Percentiles rank a stretch among this genome's conserved stretches.
phyloP scores from a whole-genome alignment of 2,329 filamentous ascomycete species.

The Massarina eburnea region DNA sequence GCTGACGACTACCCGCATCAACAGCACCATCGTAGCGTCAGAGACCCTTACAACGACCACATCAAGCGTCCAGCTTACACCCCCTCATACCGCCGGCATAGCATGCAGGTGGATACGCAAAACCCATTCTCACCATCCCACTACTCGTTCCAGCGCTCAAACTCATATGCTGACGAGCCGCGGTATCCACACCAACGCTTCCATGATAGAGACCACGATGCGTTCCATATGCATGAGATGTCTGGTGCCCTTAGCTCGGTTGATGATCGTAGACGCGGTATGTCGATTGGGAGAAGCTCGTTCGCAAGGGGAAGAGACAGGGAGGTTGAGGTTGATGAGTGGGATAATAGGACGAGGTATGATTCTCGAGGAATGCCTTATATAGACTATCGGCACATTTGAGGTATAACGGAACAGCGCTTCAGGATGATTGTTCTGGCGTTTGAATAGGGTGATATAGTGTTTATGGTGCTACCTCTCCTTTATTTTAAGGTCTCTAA shows the following conservation, averaged over 20 bases:
- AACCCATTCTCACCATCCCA: neutral
- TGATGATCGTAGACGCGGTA: neutral
- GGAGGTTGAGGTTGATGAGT: neutral
- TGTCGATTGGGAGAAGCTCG: neutral
- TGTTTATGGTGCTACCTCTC: neutral
- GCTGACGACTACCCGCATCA: conserved; percentile 6
- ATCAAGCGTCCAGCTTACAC: neutral
- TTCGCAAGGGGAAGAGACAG: neutral
- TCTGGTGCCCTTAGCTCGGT: neutral
- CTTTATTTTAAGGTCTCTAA: too few species aligned
- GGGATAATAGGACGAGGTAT: neutral
- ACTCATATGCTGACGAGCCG: neutral
- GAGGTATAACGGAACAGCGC: too few species aligned
- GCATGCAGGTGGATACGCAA: neutral
- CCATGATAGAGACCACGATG: neutral
- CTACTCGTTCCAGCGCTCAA: neutral
- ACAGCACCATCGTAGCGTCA: conserved; percentile 5
- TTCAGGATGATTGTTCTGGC: neutral
- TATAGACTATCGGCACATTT: neutral
- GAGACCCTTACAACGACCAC: neutral
- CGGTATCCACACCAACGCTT: neutral
- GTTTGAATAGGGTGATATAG: neutral
- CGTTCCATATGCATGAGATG: neutral
- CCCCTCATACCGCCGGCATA: conserved; percentile 3
- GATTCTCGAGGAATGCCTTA: neutral